These are phyloP conservation scores for Pseudotsuga menziesii DNA, from an alignment of 75 land plant species.

Conservation along the genomic window DNA sequence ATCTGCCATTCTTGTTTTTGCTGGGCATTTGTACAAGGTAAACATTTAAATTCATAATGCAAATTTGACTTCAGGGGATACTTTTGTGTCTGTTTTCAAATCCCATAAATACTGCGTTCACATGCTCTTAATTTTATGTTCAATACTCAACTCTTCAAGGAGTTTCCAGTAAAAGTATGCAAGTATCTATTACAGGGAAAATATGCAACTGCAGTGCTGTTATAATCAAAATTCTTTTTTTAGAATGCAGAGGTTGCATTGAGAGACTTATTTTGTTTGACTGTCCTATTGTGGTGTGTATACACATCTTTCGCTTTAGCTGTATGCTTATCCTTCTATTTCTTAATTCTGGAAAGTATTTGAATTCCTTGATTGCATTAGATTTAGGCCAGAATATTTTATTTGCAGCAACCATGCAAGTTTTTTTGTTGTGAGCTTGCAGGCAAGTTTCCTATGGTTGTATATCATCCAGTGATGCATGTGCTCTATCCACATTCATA, in stretches of 20 bases:
- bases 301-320: not conserved
- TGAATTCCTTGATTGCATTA: not conserved
- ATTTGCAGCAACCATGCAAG: not conserved
- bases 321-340: not conserved
- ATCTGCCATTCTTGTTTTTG: not conserved
- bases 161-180: not conserved
- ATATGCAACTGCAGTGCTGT: not conserved
- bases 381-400: not conserved
- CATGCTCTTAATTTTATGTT: not conserved
- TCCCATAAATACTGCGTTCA: not conserved
- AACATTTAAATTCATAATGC: not conserved
- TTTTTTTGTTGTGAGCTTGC: not conserved
- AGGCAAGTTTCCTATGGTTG: not conserved
- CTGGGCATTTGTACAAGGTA: slow-evolving; percentile 5
- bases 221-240: not conserved
- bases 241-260: not conserved
- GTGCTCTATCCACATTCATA: not conserved
- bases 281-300: not conserved
- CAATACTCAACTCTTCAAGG: not conserved
- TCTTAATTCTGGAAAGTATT: not conserved
- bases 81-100: too few relatives aligned
- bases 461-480: not conserved
- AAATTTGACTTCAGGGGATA: not conserved
- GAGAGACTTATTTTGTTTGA: not conserved
- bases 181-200: not conserved